Conservation (phyloP, 2,329 filamentous ascomycete genomes). For the Colletotrichum sp. region DNA sequence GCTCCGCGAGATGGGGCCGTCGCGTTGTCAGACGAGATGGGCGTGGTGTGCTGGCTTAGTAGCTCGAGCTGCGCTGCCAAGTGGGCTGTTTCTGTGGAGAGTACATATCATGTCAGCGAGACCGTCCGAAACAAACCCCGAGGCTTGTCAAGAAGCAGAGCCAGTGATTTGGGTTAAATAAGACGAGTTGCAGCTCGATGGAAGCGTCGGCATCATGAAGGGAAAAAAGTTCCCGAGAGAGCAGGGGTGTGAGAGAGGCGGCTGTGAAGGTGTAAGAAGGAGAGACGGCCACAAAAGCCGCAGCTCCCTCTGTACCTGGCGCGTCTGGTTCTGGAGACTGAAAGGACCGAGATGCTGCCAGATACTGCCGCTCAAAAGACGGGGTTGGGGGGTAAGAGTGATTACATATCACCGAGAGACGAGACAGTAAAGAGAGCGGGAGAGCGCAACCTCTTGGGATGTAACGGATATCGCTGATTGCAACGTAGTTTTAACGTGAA, state of each 20-base stretch:
- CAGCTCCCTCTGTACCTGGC: not conserved
- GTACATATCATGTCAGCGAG: constrained; percentile 19
- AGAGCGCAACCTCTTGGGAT: not conserved
- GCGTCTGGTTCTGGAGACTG: not conserved
- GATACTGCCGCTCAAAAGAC: not conserved
- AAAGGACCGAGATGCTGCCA: not conserved
- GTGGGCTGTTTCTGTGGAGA: constrained; percentile 29
- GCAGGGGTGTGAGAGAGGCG: constrained; percentile 2
- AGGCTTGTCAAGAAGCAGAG: not conserved
- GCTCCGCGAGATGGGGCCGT: constrained; percentile 24
- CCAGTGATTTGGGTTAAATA: not conserved
- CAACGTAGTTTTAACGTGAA: constrained; percentile 2
- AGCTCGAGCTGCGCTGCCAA: constrained; percentile 50
- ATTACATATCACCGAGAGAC: constrained; percentile 12
- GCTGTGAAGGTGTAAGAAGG: not conserved
- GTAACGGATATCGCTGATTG: constrained; percentile 5
- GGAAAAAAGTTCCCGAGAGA: not conserved
- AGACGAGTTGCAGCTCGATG: not conserved
- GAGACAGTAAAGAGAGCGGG: not conserved
- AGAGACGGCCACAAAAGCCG: not conserved
- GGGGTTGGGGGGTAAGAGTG: not conserved
- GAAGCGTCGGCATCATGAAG: not conserved
- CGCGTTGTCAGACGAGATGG: constrained; percentile 33
- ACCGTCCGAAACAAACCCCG: not conserved
- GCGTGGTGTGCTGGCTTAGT: constrained; percentile 42